Evolutionary conservation across 2,329 filamentous ascomycete species (phyloP).

Genomic region (Sarocladium oryzae): DNA sequence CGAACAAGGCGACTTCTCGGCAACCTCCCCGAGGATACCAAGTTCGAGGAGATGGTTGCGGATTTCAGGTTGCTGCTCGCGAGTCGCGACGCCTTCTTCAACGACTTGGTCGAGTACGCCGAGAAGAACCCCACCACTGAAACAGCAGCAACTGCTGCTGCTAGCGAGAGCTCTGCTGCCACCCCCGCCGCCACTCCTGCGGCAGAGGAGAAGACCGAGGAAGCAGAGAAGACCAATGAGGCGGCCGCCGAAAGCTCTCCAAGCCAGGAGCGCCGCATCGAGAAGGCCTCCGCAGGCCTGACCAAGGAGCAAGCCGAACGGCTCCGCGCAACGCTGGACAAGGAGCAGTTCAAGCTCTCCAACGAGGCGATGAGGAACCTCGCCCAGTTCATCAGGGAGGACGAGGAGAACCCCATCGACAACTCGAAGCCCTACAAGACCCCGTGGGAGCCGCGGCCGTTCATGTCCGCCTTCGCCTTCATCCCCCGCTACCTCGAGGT

Average conservation of each 20-base stretch:
- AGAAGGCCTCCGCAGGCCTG: slow-evolving; percentile 29
- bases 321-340: slow-evolving; percentile 26
- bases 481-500: slow-evolving; percentile 95
- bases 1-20: background rate
- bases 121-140: background rate
- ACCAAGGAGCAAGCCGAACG: slow-evolving; percentile 25
- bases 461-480: slow-evolving; percentile 88
- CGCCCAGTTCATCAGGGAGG: slow-evolving; percentile 49
- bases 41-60: slow-evolving; percentile 1
- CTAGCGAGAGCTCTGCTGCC: background rate
- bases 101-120: slow-evolving; percentile 3
- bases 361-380: slow-evolving; percentile 49
- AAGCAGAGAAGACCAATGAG: slow-evolving; percentile 12
- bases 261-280: slow-evolving; percentile 25
- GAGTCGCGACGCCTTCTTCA: background rate
- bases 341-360: slow-evolving; percentile 29
- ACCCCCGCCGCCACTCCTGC: slow-evolving; percentile 8
- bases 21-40: slow-evolving; percentile 1
- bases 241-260: slow-evolving; percentile 14
- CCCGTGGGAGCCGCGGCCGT: slow-evolving; percentile 81
- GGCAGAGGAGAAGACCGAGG: slow-evolving; percentile 10
- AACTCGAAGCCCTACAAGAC: slow-evolving; percentile 76
- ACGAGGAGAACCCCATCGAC: slow-evolving; percentile 73
- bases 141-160: background rate
- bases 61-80: slow-evolving; percentile 4